Evolutionary conservation across 192 early-diverging fungal genomes (phyloP), one percentile per base, ranked within the genome.

Genomic region (Backusella mclennaniae): DNA sequence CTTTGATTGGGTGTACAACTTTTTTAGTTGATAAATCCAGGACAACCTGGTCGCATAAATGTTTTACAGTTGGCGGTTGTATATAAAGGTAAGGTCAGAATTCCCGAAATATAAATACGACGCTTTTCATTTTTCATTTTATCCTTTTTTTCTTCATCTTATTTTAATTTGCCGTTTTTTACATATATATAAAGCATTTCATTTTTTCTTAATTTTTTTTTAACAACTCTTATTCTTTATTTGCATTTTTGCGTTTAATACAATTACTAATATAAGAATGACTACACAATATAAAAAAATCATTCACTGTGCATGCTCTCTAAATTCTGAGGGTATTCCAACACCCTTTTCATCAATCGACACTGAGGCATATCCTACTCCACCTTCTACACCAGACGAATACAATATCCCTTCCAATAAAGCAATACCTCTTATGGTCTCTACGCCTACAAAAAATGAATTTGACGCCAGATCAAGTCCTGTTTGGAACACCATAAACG

Each of bases 261-360:
- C n/a, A 49, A 49, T 4, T 49, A 49, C n/a, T 49, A 39, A 39
- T 44, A 44, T 5, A 56, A 56, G 23, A 63, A 63, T 63, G 56
- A 11, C 56, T 29, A 29, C 56, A 63, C 56, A 63, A 63, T 14
- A 63, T 63, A 63, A 63, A 63, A 63, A 63, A 63, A 63, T 63
- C 26, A 63, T 63, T 63, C 56, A 63, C 23, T 63, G 56, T 29
- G 56, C 29, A 4, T 63, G 56, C 56, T 63, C 56, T 63, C 23
- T 63, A 12, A 26, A 63, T 14, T 63, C 56, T 14, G 56, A 63
- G 56, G 56, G 56, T 29, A 63, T 63, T 63, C 56, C 56, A 1
- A 63, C 56, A 63, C 56, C 56, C 26, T 63, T 63, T 63, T 63
- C 56, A 26, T 29, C 56, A 29, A 63, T 63, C 26, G 23, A 12